Evolutionary conservation across 2,329 filamentous ascomycete species (phyloP).

Genomic region (Apiospora arundinis): DNA sequence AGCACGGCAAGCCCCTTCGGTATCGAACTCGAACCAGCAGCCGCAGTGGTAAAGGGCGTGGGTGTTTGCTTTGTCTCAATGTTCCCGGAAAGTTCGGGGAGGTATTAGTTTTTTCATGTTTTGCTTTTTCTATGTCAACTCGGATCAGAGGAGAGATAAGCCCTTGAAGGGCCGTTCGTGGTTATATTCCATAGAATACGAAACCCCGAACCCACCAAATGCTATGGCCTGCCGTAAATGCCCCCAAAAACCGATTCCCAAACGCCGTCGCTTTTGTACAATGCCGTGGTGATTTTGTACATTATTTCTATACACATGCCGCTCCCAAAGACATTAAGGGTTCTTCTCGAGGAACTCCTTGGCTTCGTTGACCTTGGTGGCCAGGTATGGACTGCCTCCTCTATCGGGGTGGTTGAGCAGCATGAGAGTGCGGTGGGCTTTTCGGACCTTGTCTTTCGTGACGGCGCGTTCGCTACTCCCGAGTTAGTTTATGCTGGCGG

Average conservation of each 20-base stretch:
- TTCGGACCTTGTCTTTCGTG: conserved; percentile 92
- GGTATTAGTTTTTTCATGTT: background rate
- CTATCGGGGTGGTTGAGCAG: conserved; percentile 97
- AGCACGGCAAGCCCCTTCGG: background rate
- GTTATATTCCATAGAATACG: conserved; percentile 8
- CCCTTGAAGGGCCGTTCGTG: background rate
- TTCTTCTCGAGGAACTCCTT: conserved; percentile 94
- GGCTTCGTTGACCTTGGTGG: conserved; percentile 97
- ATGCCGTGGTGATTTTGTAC: conserved; percentile 22
- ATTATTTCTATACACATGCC: conserved; percentile 22
- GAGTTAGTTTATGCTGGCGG: background rate
- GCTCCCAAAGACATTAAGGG: conserved; percentile 22
- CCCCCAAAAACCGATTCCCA: conserved; percentile 18
- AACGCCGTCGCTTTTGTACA: conserved; percentile 26
- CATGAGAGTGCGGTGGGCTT: conserved; percentile 95
- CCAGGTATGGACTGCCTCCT: conserved; percentile 93
- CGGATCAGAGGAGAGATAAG: conserved; percentile 17
- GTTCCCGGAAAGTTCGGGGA: background rate
- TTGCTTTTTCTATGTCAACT: conserved; percentile 13
- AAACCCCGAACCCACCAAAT: conserved; percentile 14
- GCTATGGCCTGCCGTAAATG: conserved; percentile 6
- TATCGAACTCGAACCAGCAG: background rate
- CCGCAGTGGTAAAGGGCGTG: background rate
- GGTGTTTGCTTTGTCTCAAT: background rate
- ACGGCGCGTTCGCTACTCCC: conserved; percentile 77